phyloP scores from a whole-genome alignment of 1,284 basidiomycete species.

The Omphalotus olearius region DNA sequence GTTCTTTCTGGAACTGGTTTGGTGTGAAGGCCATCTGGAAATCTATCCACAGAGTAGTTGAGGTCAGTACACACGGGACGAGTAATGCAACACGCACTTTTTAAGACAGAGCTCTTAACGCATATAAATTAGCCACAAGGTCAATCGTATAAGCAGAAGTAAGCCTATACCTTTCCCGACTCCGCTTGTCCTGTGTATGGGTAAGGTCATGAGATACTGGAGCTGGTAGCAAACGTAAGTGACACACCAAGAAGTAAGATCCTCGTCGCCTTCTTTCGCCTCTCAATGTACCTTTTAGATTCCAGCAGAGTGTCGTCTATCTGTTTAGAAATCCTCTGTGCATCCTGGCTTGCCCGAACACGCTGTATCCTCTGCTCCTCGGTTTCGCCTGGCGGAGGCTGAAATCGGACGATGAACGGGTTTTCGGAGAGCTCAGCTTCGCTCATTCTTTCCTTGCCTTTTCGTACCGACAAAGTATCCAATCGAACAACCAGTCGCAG shows the following conservation, averaged over 20 bases:
- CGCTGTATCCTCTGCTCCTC: conserved; percentile 38
- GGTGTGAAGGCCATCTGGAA: conserved; percentile 67
- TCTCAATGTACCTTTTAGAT: conserved; percentile 45
- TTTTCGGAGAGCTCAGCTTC: conserved; percentile 7
- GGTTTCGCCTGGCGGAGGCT: conserved; percentile 38
- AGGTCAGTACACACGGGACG: not conserved
- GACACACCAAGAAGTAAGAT: conserved; percentile 57
- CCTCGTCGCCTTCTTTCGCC: conserved; percentile 55
- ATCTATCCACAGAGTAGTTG: conserved; percentile 34
- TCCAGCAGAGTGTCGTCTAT: conserved; percentile 57
- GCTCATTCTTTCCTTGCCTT: conserved; percentile 7
- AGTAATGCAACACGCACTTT: conserved; percentile 37
- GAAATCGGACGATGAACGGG: conserved; percentile 21
- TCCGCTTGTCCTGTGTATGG: conserved; percentile 52
- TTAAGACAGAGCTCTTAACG: conserved; percentile 53
- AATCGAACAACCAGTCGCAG: not conserved
- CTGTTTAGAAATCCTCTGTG: conserved; percentile 39
- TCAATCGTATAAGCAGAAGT: not conserved
- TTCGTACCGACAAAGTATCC: not conserved
- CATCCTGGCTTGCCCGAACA: conserved; percentile 38
- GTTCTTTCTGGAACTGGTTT: conserved; percentile 51
- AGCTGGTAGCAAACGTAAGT: not conserved
- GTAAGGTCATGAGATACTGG: not conserved
- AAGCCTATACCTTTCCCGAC: conserved; percentile 49
- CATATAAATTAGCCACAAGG: not conserved